Evolutionary conservation across 768 basidiomycete species (phyloP), one percentile per base, ranked within the genome.

Genomic region (Tricholoma saponaceum): DNA sequence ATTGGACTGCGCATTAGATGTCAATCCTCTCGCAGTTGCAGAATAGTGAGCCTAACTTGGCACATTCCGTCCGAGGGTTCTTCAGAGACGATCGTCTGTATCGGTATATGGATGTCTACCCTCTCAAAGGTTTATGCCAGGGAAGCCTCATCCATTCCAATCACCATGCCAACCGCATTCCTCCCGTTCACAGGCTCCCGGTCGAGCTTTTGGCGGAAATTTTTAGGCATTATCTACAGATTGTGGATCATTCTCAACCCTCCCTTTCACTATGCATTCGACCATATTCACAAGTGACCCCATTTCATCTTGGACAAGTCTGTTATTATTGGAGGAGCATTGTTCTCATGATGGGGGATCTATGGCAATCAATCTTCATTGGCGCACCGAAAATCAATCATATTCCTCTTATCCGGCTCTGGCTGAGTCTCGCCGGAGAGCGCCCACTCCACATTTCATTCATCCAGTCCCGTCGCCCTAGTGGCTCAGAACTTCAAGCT

Each of bases 271-370:
- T 35, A 8, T 56, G 18, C 20, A 35, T 51, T 0, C 23, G 16
- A 47, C 46, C 46, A 26, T 13, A 47, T 26, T 47, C 46, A 4
- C 23, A 16, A 26, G 52, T 33, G 8, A 60, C 54, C 37, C 66
- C 66, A 2, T 54, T 60, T n/a, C 51, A 49, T 16, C 54, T 68
- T 4, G 65, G 62, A 1, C 65, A 62, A 6, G 61, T 68, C 2
- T 68, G 63, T 35, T 57, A 54, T 5, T 35, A 60, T 32, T 68
- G 67, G 67, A 58, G 67, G 18, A 52, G 20, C 12, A 46, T 64
- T 4, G 52, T 57, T 1, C 39, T 61, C 9, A 49, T 50, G 10
- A 58, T 56, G 28, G 58, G 57, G 10, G 39, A 44, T 12, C 47
- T 68, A 0, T 68, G 67, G 67, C 58, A 60, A 6, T 56, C 54